A percentile compares a stretch with the other conserved stretches of the same genome.
Evolutionary conservation across 768 basidiomycete species (phyloP).

Genomic region (Crucibulum laeve): DNA sequence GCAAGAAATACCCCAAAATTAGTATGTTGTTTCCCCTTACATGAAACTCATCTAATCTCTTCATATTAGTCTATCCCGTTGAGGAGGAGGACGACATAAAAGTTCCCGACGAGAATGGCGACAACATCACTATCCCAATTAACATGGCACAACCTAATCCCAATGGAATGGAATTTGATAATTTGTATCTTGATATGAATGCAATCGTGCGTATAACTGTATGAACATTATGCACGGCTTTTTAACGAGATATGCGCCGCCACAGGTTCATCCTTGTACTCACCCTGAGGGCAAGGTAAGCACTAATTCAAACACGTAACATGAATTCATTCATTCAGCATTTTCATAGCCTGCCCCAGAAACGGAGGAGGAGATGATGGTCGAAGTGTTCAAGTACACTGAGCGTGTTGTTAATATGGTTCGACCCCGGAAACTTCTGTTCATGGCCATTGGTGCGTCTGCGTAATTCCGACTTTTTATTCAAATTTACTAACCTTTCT

Average conservation of each 20-base stretch:
- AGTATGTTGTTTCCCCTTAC: constrained; percentile 40
- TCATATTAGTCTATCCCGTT: constrained; percentile 61
- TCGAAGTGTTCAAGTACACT: constrained; percentile 94
- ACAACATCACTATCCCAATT: constrained; percentile 66
- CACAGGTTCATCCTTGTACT: constrained; percentile 94
- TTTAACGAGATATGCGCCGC: constrained; percentile 3
- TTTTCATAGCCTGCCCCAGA: constrained; percentile 79
- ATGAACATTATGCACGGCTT: not conserved
- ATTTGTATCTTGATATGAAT: constrained; percentile 98
- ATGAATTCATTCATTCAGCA: not conserved
- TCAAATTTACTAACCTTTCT: not conserved
- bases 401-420: constrained; percentile 97
- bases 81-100: constrained; percentile 79
- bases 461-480: not conserved
- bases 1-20: constrained; percentile 98
- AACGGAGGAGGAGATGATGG: constrained; percentile 99
- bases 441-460: constrained; percentile 92
- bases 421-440: constrained; percentile 88
- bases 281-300: constrained; percentile 94
- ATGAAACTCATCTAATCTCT: not conserved
- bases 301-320: constrained; percentile 2
- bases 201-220: constrained; percentile 71
- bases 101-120: constrained; percentile 62
- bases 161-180: constrained; percentile 95
- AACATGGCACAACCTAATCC: constrained; percentile 83